These are phyloP conservation scores for Tetracladium marchalianum DNA, from an alignment of 495 filamentous ascomycete genomes.

Conservation along the genomic window DNA sequence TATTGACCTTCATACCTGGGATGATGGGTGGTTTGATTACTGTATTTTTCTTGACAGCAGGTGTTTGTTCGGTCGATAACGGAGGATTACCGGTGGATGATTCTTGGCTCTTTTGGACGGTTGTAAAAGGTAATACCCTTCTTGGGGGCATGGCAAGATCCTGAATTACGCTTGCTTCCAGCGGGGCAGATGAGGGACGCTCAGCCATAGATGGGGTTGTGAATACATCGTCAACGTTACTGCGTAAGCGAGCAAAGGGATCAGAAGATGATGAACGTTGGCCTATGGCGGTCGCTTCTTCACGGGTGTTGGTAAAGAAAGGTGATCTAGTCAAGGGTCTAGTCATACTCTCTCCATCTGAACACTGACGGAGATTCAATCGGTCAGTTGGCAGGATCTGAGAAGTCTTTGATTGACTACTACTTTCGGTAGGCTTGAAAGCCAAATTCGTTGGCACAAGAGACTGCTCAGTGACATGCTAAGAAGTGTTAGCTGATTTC, in stretches of 20 bases:
- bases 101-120: constrained; percentile 1
- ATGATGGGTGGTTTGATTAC: neutral
- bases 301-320: neutral
- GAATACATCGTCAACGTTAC: too few relatives aligned
- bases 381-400: too few relatives aligned
- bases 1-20: neutral
- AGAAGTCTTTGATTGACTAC: too few relatives aligned
- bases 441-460: too few relatives aligned
- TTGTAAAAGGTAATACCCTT: constrained; percentile 26
- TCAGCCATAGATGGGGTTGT: neutral
- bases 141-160: constrained; percentile 21
- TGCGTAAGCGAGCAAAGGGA: neutral
- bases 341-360: neutral
- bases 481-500: too few relatives aligned
- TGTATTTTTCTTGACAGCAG: neutral
- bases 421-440: too few relatives aligned
- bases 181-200: constrained; percentile 3
- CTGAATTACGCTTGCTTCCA: neutral
- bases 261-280: neutral
- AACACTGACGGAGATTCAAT: too few relatives aligned
- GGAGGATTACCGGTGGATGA: constrained; percentile 1
- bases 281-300: too few relatives aligned
- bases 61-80: constrained; percentile 5
- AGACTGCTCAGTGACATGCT: too few relatives aligned
- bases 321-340: neutral